A percentile compares a stretch with the other conserved stretches of the same genome.
These are phyloP conservation scores for Tricholoma hemisulphureum DNA, from an alignment of 768 basidiomycete genomes.

Conservation along the genomic window DNA sequence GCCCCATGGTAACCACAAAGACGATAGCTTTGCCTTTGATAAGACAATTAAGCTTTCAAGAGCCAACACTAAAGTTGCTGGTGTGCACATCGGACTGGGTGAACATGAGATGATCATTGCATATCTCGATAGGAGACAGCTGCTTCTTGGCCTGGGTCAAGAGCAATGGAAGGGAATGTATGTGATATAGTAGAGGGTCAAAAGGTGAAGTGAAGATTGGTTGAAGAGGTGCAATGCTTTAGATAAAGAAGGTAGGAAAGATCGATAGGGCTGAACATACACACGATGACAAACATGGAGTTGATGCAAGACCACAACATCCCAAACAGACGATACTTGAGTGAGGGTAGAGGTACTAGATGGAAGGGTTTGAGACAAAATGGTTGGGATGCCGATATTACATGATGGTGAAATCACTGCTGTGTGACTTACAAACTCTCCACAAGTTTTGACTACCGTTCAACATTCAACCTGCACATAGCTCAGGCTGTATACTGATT, in stretches of 20 bases:
- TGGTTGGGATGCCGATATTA: constrained; percentile 1
- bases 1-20: too few relatives aligned
- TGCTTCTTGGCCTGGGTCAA: constrained; percentile 1
- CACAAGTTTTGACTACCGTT: too few relatives aligned
- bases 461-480: too few relatives aligned
- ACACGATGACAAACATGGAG: background rate
- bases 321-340: too few relatives aligned
- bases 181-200: background rate
- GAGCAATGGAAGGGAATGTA: background rate
- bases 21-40: too few relatives aligned
- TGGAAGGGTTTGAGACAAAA: background rate
- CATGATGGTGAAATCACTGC: constrained; percentile 15
- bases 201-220: constrained; percentile 1
- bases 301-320: background rate
- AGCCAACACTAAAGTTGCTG: constrained; percentile 12
- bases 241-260: background rate
- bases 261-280: background rate
- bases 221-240: background rate
- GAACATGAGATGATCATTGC: constrained; percentile 5
- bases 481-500: too few relatives aligned
- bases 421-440: too few relatives aligned
- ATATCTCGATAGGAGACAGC: background rate
- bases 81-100: constrained; percentile 6
- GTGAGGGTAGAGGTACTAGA: too few relatives aligned
- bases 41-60: too few relatives aligned